Evolutionary conservation across 108 stramenopile genomes (phyloP), one percentile per base, ranked within the genome.

Genomic region (Cyclotella sp.): DNA sequence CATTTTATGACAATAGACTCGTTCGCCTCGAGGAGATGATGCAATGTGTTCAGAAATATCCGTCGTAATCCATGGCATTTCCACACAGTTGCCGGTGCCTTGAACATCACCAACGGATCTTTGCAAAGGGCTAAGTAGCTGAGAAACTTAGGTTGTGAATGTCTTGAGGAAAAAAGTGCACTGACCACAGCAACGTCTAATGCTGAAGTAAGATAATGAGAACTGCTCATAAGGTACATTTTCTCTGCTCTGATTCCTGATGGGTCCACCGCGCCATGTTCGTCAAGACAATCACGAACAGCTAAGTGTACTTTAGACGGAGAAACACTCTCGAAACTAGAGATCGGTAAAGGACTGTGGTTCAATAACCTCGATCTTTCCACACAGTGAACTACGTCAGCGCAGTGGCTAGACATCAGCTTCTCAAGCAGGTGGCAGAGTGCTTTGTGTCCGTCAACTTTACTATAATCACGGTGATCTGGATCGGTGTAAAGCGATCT

Each of bases 21-120:
- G 52, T 90, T 89, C 13, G 92, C 75, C 18, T 76, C 65, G 49
- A 87, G 54, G 0, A 90, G 77, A 59, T 71, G 64, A 18, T 45
- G 42, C n/a, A 93, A 55, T 14, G 87, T 64, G 34, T 76, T 63
- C 46, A 94, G 58, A 14, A 75, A 54, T 34, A 91, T 78, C 19
- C 89, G 67, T 45, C 93, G 78, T 16, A 91, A 27, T 22, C 87
- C 85, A n/a, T 58, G 42, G 42, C 83, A 59, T 62, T 80, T 75
- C 90, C 89, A 94, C 7, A 88, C 69, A 22, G 63, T 67, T 34
- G 85, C 62, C 9, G 84, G 66, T 57, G 84, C 88, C 68, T 90
- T 87, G 41, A 94, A 68, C 28, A 91, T 19, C 13, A 88, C 69
- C 30, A 94, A 64, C 9, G 90, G 93, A 71, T 94, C 93, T 57